A percentile compares a stretch with the other conserved stretches of the same genome.
phyloP scores from a whole-genome alignment of 345 rosid species.

The Diplotaxis tenuifolia region DNA sequence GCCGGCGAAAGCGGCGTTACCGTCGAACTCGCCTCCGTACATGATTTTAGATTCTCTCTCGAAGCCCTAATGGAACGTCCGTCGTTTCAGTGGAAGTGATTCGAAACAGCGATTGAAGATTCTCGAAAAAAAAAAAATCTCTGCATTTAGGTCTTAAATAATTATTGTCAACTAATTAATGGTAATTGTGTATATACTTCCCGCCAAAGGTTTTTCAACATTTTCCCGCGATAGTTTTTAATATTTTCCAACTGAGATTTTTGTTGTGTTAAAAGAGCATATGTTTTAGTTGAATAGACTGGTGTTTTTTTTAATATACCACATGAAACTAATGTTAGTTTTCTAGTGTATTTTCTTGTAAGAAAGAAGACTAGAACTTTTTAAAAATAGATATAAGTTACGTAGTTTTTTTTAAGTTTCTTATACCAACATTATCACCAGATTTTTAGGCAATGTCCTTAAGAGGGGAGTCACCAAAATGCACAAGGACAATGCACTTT shows the following conservation, averaged over 20 bases:
- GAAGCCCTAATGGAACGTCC: conserved; percentile 22
- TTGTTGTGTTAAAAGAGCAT: neutral
- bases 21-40: conserved; percentile 72
- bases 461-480: too few species aligned
- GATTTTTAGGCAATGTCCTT: too few species aligned
- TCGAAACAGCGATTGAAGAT: neutral
- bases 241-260: neutral
- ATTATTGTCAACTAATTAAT: neutral
- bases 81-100: conserved; percentile 22
- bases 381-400: too few species aligned
- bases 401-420: too few species aligned
- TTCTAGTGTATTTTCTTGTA: too few species aligned
- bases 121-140: neutral
- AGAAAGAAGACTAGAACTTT: too few species aligned
- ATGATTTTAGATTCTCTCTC: conserved; percentile 24
- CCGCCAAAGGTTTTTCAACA: conserved; percentile 10
- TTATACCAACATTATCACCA: too few species aligned
- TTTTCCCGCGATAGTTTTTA: conserved; percentile 19
- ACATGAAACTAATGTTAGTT: too few species aligned
- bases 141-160: neutral
- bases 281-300: too few species aligned
- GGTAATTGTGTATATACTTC: neutral
- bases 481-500: too few species aligned
- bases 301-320: too few species aligned
- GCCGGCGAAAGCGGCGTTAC: conserved; percentile 78